Conservation (phyloP, 805 yeast genomes). For the Ogataea haglerorum region DNA sequence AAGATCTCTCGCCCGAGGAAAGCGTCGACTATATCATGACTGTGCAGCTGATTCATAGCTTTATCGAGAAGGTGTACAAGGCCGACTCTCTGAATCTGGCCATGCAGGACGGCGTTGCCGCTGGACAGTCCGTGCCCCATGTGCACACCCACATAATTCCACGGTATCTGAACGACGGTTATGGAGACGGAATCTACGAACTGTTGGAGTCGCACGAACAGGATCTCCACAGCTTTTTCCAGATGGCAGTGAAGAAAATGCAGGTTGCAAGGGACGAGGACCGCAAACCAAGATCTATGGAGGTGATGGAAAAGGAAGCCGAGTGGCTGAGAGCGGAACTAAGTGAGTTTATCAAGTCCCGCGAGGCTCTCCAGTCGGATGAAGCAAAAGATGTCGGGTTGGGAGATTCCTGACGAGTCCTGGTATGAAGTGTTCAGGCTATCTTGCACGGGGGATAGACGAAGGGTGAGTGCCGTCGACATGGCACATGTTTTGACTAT, state of each 20-base stretch:
- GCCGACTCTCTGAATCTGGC: slow-evolving; percentile 88
- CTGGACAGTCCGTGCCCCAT: slow-evolving; percentile 96
- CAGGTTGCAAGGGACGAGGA: slow-evolving; percentile 45
- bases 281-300: slow-evolving; percentile 54
- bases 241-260: slow-evolving; percentile 25
- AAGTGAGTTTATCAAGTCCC: slow-evolving; percentile 22
- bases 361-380: no score
- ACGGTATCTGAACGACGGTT: slow-evolving; percentile 55
- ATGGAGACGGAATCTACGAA: slow-evolving; percentile 72
- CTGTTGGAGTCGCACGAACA: slow-evolving; percentile 55
- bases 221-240: slow-evolving; percentile 39
- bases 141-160: slow-evolving; percentile 94
- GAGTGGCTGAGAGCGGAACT: slow-evolving; percentile 44
- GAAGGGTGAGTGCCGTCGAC: no score
- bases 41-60: slow-evolving; percentile 64
- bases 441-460: no score
- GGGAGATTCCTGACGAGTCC: no score
- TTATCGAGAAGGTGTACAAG: slow-evolving; percentile 61
- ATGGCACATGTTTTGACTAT: no score
- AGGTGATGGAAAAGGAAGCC: slow-evolving; percentile 75
- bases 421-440: no score
- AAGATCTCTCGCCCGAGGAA: slow-evolving; percentile 71
- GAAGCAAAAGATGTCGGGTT: no score
- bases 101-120: slow-evolving; percentile 93
- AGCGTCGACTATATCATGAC: slow-evolving; percentile 73